Conservation (phyloP, 2,329 filamentous ascomycete species). For the Clonostachys rhizophaga region DNA sequence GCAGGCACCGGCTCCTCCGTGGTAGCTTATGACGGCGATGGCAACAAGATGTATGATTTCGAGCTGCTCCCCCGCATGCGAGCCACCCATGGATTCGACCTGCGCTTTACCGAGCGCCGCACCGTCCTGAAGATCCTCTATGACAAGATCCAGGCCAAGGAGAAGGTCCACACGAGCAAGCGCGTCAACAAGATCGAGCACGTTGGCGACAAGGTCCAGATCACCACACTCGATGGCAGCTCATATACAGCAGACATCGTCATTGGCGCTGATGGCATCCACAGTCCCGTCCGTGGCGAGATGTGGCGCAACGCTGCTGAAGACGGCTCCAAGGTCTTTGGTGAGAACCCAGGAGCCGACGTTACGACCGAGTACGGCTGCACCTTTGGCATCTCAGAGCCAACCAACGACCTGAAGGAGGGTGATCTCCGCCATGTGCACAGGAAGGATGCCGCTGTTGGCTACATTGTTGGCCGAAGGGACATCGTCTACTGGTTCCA, state of each 20-base stretch:
- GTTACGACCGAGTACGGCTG: constrained; percentile 20
- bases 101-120: constrained; percentile 26
- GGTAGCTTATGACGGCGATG: not conserved
- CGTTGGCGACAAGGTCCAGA: constrained; percentile 5
- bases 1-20: not conserved
- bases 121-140: constrained; percentile 23
- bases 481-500: constrained; percentile 27
- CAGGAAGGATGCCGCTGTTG: constrained; percentile 13
- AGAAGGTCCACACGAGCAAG: constrained; percentile 8
- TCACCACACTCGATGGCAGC: constrained; percentile 11
- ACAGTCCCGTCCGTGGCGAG: constrained; percentile 24
- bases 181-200: constrained; percentile 7
- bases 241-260: constrained; percentile 11
- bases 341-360: constrained; percentile 7
- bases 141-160: constrained; percentile 20
- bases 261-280: constrained; percentile 31
- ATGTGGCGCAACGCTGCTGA: constrained; percentile 7
- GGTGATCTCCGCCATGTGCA: constrained; percentile 10
- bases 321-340: not conserved
- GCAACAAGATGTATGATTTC: not conserved
- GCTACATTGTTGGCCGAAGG: constrained; percentile 20
- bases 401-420: constrained; percentile 10
- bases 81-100: constrained; percentile 16
- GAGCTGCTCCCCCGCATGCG: not conserved
- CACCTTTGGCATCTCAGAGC: constrained; percentile 29